Evolutionary conservation across 2,329 filamentous ascomycete genomes (phyloP).

Genomic region (Fonsecaea pugnacius): DNA sequence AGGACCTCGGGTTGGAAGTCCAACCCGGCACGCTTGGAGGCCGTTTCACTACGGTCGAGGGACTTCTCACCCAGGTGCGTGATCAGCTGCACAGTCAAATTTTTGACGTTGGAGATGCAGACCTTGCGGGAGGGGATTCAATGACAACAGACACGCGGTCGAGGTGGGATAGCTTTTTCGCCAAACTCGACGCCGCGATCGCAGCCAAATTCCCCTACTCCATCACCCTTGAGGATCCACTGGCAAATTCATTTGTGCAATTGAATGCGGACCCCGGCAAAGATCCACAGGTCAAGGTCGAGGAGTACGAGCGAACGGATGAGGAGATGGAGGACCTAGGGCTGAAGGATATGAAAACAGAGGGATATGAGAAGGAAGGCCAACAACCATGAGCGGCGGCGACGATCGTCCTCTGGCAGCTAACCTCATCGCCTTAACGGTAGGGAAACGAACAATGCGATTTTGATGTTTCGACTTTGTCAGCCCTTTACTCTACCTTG

Average conservation of each 20-base stretch:
- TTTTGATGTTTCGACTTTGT: neutral
- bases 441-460: neutral
- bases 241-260: constrained; percentile 93
- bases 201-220: constrained; percentile 79
- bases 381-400: neutral
- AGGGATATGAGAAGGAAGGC: constrained; percentile 73
- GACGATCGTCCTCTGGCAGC: neutral
- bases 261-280: constrained; percentile 69
- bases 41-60: constrained; percentile 95
- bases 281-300: constrained; percentile 79
- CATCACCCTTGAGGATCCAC: constrained; percentile 80
- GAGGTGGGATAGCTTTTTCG: constrained; percentile 83
- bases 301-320: constrained; percentile 82
- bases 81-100: constrained; percentile 87
- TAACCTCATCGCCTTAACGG: neutral
- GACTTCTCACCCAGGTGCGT: constrained; percentile 86
- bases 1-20: constrained; percentile 83
- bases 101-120: constrained; percentile 70
- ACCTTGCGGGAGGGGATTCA: constrained; percentile 73
- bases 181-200: constrained; percentile 74
- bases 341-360: constrained; percentile 87
- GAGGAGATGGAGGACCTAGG: constrained; percentile 95
- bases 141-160: constrained; percentile 67
- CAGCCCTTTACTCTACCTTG: neutral
- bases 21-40: constrained; percentile 94